These are phyloP conservation scores for Colletotrichum orbiculare DNA, from an alignment of 2,329 filamentous ascomycete genomes.

Conservation along the genomic window DNA sequence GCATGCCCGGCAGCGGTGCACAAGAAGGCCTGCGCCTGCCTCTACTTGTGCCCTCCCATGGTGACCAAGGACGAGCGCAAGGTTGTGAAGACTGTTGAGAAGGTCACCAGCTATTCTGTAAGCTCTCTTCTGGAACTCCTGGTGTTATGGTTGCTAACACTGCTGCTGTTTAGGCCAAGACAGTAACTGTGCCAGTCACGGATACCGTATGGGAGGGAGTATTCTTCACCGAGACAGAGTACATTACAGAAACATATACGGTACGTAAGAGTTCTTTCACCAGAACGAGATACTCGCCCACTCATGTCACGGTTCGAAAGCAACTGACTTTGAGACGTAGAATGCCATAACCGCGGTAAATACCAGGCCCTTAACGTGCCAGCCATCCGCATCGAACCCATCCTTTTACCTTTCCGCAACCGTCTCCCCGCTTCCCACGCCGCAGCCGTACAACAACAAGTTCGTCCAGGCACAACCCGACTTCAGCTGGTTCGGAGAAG, in stretches of 20 bases:
- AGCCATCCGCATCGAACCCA: not conserved
- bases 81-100: constrained; percentile 5
- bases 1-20: not conserved
- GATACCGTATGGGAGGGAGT: not conserved
- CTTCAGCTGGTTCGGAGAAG: not conserved
- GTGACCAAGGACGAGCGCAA: constrained; percentile 6
- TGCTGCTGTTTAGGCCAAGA: not conserved
- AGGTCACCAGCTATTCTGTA: not conserved
- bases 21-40: constrained; percentile 13
- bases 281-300: too few relatives aligned
- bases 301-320: too few relatives aligned
- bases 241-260: not conserved
- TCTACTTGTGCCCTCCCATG: not conserved
- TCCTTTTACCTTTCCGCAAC: constrained; percentile 7
- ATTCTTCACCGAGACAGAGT: not conserved
- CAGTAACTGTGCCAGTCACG: not conserved
- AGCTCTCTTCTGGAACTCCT: too few relatives aligned
- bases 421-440: not conserved
- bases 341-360: not conserved
- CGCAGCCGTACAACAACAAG: not conserved
- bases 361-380: not conserved
- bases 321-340: too few relatives aligned
- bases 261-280: not conserved
- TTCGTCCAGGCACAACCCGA: not conserved
- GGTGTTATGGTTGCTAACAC: too few relatives aligned